Evolutionary conservation across 495 filamentous ascomycete genomes (phyloP).

Genomic region (Daldinia caldariorum): DNA sequence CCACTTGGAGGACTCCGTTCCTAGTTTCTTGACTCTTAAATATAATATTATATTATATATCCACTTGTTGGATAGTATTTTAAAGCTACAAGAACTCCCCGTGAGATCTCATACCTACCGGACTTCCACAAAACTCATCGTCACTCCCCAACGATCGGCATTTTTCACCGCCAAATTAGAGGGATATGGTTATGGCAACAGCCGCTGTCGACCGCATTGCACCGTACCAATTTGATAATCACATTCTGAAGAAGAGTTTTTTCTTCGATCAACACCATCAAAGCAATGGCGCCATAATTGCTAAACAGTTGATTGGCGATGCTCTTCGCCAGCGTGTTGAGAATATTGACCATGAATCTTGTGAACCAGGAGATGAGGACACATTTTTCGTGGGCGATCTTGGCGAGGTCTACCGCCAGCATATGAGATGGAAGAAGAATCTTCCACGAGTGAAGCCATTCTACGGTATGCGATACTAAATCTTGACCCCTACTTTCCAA

Average conservation of each 20-base stretch:
- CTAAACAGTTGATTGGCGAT: conserved; percentile 74
- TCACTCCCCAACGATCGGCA: conserved; percentile 10
- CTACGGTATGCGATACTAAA: conserved; percentile 72
- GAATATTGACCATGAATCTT: conserved; percentile 81
- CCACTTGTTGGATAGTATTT: conserved; percentile 28
- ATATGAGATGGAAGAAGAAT: conserved; percentile 96
- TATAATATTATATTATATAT: conserved; percentile 38
- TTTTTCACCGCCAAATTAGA: conserved; percentile 39
- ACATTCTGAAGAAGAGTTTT: conserved; percentile 57
- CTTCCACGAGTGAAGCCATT: conserved; percentile 93
- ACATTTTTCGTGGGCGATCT: conserved; percentile 98
- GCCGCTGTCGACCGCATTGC: conserved; percentile 57
- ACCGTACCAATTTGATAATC: conserved; percentile 54
- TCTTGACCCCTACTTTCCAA: background rate
- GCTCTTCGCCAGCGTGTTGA: conserved; percentile 84
- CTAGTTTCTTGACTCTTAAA: conserved; percentile 24
- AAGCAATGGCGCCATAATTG: conserved; percentile 51
- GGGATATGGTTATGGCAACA: conserved; percentile 67
- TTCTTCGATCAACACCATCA: conserved; percentile 48
- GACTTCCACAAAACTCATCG: conserved; percentile 22
- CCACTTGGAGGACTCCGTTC: conserved; percentile 46
- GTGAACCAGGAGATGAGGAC: conserved; percentile 91
- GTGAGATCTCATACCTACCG: conserved; percentile 27
- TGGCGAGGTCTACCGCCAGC: conserved; percentile 98
- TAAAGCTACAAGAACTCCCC: conserved; percentile 25